A percentile compares a stretch with the other conserved stretches of the same genome.
Conservation (phyloP, 768 basidiomycete genomes). For the Mycena venus region DNA sequence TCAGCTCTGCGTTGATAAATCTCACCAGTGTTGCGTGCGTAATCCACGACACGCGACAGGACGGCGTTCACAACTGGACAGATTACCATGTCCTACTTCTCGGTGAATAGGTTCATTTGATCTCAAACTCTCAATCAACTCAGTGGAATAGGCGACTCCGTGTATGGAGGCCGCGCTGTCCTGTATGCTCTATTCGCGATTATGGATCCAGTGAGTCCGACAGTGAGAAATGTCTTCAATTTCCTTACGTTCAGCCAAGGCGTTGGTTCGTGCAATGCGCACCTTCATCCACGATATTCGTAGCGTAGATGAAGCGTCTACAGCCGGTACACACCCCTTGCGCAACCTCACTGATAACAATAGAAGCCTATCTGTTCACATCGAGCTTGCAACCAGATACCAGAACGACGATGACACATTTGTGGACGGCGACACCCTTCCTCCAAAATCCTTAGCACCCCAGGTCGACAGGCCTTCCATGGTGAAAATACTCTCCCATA, state of each 20-base stretch:
- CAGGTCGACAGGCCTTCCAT: neutral
- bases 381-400: neutral
- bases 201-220: constrained; percentile 29
- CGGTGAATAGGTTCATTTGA: neutral
- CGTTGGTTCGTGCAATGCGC: neutral
- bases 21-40: constrained; percentile 8
- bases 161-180: constrained; percentile 31
- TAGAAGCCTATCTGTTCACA: neutral
- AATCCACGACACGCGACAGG: constrained; percentile 4
- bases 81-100: constrained; percentile 8
- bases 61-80: constrained; percentile 14
- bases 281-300: neutral
- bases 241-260: neutral
- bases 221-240: neutral
- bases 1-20: constrained; percentile 9
- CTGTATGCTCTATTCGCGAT: constrained; percentile 28
- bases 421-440: neutral
- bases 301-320: neutral
- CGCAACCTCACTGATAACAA: neutral
- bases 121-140: neutral
- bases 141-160: constrained; percentile 14
- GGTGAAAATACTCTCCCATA: neutral
- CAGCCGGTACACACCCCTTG: neutral
- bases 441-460: neutral
- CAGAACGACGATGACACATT: neutral